phyloP scores from a whole-genome alignment of 495 filamentous ascomycete species.

The Penicillium fimorum region DNA sequence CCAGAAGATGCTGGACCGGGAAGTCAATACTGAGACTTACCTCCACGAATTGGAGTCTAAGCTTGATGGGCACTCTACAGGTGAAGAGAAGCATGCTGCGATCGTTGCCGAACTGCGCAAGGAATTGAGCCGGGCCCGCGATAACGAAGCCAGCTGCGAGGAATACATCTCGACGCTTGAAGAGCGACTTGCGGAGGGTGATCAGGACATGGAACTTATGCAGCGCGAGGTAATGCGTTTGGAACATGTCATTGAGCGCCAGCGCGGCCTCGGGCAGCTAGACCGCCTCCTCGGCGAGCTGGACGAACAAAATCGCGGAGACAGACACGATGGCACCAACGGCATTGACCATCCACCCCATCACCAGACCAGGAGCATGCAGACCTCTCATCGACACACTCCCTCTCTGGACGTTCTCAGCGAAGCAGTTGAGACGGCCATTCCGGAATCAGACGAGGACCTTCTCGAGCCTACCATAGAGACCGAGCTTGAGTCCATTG shows the following conservation, averaged over 20 bases:
- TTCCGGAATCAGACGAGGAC: slow-evolving; percentile 55
- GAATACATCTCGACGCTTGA: slow-evolving; percentile 98
- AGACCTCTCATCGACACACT: slow-evolving; percentile 32
- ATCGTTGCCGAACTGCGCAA: slow-evolving; percentile 86
- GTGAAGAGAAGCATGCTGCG: slow-evolving; percentile 86
- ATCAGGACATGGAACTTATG: slow-evolving; percentile 95
- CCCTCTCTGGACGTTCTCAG: slow-evolving; percentile 47
- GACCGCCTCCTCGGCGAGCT: slow-evolving; percentile 90
- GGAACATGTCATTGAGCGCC: slow-evolving; percentile 92
- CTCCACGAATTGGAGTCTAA: slow-evolving; percentile 87
- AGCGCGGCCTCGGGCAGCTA: slow-evolving; percentile 90
- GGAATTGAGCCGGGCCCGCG: slow-evolving; percentile 84
- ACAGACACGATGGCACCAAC: slow-evolving; percentile 33
- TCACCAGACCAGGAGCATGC: slow-evolving; percentile 18
- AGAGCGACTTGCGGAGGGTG: slow-evolving; percentile 90
- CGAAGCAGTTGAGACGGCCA: slow-evolving; percentile 51
- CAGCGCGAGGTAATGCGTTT: slow-evolving; percentile 91
- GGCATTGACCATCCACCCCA: slow-evolving; percentile 23
- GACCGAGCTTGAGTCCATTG: slow-evolving; percentile 37
- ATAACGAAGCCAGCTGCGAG: slow-evolving; percentile 84
- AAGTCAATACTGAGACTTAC: slow-evolving; percentile 85
- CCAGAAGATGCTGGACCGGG: slow-evolving; percentile 86
- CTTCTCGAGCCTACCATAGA: slow-evolving; percentile 52
- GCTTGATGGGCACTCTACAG: slow-evolving; percentile 83
- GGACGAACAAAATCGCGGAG: slow-evolving; percentile 65